Evolutionary conservation across 1,284 basidiomycete genomes (phyloP), one percentile per base, ranked within the genome.

Genomic region (Serendipita sp.): DNA sequence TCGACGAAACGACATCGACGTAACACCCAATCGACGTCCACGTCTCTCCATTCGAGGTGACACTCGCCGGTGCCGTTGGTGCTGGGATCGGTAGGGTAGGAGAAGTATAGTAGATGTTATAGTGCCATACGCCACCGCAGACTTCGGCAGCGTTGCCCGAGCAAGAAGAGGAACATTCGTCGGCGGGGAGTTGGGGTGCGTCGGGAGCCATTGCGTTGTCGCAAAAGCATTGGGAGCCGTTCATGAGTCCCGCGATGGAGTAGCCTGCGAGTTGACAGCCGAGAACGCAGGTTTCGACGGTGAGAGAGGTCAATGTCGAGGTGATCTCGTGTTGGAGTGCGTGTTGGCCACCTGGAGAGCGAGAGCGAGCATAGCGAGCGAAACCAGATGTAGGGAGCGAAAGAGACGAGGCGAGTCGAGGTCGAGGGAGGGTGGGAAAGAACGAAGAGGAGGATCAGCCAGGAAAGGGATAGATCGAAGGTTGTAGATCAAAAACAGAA

Each of bases 1-100:
- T 22, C 17, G 17, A 22, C 17, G 17, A 58, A 13, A 42, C 42
- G 22, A 67, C 43, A 70, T 64, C 38, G 69, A 69, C 32, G 68
- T 65, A 22, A 41, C 67, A 62, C 58, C 62, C 15, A 63, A 58
- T 22, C 22, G 17, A 26, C 22, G 30, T 34, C 26, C 34, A 58
- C 15, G 53, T 58, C 22, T 35, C 22, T 1, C 34, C 53, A 30
- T 32, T 32, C 6, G 26, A 26, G 1, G 32, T 32, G 22, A n/a
- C 15, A n/a, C 26, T 29, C 15, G 6, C 26, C 2, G 53, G 26
- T 8, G 26, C 34, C 8, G n/a, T n/a, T 1, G 53, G 53, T 29
- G 53, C 15, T 10, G 53, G 53, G 32, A 58, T 58, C 22, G 17
- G 22, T 22, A 6, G 15, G 1, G 22, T 58, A 10, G 26, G 53